These are phyloP conservation scores for Canariomyces notabilis DNA, from an alignment of 2,329 filamentous ascomycete genomes.

Conservation along the genomic window DNA sequence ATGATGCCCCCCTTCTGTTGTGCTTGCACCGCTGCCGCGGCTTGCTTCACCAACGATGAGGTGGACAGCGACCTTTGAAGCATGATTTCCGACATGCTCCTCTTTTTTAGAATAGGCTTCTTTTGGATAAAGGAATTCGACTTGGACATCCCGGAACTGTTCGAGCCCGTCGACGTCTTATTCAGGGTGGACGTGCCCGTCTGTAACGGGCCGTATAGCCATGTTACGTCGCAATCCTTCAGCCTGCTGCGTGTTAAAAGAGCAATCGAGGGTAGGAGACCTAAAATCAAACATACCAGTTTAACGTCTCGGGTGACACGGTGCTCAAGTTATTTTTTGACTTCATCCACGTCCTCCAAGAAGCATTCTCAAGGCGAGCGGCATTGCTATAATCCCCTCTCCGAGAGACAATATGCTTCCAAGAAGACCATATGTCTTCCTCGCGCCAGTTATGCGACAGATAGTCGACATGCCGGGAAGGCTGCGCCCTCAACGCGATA, in stretches of 20 bases:
- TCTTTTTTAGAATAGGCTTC: constrained; percentile 94
- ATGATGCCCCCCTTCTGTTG: constrained; percentile 61
- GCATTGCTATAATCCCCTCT: constrained; percentile 75
- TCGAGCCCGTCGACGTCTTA: constrained; percentile 37
- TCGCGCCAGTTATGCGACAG: constrained; percentile 89
- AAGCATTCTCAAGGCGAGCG: constrained; percentile 85
- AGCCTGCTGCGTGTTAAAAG: constrained; percentile 55
- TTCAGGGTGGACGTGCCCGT: constrained; percentile 57
- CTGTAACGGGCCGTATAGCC: constrained; percentile 92
- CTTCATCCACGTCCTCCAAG: constrained; percentile 96
- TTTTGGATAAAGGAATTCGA: constrained; percentile 65
- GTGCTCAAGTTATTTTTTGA: constrained; percentile 81
- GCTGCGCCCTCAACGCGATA: constrained; percentile 65
- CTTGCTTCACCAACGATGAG: constrained; percentile 84
- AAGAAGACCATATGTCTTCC: constrained; percentile 96
- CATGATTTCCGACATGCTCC: constrained; percentile 94
- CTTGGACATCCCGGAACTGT: constrained; percentile 45
- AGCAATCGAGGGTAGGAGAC: no score
- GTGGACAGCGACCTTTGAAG: constrained; percentile 82
- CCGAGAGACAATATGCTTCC: constrained; percentile 85
- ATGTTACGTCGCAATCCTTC: constrained; percentile 95
- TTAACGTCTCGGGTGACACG: constrained; percentile 83
- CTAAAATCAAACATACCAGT: constrained; percentile 61
- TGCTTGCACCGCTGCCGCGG: constrained; percentile 77
- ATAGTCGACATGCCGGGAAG: constrained; percentile 90